Conservation (phyloP, 345 rosid genomes). For the Linum tenue region DNA sequence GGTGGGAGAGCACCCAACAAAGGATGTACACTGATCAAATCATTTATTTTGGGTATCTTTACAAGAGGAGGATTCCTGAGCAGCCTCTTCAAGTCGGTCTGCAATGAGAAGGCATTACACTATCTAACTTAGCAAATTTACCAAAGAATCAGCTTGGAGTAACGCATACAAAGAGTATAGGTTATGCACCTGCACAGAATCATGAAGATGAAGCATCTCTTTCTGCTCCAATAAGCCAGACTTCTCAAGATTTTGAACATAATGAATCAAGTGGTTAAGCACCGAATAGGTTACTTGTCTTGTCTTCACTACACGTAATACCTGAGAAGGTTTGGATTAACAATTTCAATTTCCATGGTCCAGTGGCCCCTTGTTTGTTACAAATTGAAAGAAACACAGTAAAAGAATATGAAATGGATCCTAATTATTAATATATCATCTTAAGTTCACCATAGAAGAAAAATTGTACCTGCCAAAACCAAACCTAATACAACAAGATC, state of each 20-base stretch:
- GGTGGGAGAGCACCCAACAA: conserved; percentile 78
- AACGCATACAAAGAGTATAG: background rate
- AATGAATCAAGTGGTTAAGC: conserved; percentile 68
- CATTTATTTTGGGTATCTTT: conserved; percentile 57
- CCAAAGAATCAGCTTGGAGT: conserved; percentile 1
- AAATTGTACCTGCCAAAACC: background rate
- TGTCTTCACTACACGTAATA: conserved; percentile 85
- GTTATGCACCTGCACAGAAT: conserved; percentile 56
- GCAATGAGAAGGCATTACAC: conserved; percentile 4
- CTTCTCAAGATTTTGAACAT: conserved; percentile 76
- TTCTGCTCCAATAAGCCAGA: conserved; percentile 78
- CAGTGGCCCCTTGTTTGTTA: background rate
- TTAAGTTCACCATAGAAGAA: background rate
- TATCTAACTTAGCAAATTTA: background rate
- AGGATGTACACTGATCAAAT: conserved; percentile 56
- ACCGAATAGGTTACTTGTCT: conserved; percentile 84
- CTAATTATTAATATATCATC: background rate
- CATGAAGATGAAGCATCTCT: conserved; percentile 90
- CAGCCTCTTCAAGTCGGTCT: conserved; percentile 89
- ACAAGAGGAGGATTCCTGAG: conserved; percentile 80
- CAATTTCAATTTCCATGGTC: background rate
- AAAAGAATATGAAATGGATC: background rate
- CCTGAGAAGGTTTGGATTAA: conserved; percentile 34
- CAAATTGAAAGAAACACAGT: background rate
- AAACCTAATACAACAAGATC: background rate